These are phyloP conservation scores for Sequoiadendron giganteum DNA, from an alignment of 75 land plant species.

Conservation along the genomic window DNA sequence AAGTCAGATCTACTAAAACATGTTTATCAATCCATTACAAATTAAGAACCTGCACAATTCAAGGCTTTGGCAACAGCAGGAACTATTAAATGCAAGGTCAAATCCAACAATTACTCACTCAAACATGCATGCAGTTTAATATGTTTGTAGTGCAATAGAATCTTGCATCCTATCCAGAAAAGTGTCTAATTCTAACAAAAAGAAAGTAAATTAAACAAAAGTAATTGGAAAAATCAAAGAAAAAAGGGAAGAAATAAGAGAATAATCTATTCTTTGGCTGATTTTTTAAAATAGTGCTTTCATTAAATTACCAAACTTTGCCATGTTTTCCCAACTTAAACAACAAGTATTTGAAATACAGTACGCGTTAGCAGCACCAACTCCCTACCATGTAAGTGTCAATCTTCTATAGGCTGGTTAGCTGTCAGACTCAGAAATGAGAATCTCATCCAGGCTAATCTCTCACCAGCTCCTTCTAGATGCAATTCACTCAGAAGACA, in stretches of 20 bases:
- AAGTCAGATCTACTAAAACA: neutral
- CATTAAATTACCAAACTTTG: too few species aligned
- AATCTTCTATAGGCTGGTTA: neutral
- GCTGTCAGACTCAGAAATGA: too few species aligned
- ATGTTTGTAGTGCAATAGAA: neutral
- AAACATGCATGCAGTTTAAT: neutral
- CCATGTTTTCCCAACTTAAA: neutral
- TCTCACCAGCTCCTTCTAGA: neutral
- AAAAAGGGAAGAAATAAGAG: neutral
- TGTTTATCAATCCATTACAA: neutral
- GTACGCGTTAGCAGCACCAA: neutral
- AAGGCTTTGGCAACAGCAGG: neutral
- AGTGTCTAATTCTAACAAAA: neutral
- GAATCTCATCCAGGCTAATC: too few species aligned
- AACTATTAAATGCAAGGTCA: neutral
- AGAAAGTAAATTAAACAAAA: too few species aligned
- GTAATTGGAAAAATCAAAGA: too few species aligned
- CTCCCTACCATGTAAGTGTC: neutral
- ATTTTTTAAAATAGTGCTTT: too few species aligned
- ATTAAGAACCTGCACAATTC: neutral
- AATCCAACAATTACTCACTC: neutral
- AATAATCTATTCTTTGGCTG: too few species aligned
- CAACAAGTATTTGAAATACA: neutral
- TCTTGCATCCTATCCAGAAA: neutral
- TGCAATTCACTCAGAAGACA: neutral